phyloP scores from a whole-genome alignment of 352 stramenopile genomes.

The Globisporangium lucens region DNA sequence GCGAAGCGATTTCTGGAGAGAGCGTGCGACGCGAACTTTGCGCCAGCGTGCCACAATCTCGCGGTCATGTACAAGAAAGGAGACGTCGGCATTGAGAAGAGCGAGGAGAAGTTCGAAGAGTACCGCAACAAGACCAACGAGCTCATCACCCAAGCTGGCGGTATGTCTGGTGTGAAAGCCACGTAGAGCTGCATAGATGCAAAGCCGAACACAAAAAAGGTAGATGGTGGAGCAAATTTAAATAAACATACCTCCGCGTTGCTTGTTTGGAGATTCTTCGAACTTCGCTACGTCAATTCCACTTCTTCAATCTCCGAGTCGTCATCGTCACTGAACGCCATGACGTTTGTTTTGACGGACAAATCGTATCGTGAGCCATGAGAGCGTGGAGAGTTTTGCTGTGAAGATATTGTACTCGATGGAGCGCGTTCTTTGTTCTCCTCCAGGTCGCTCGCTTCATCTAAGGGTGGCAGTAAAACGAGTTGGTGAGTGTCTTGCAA shows the following conservation, averaged over 20 bases:
- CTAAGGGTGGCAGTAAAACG: neutral
- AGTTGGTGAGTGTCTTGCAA: neutral
- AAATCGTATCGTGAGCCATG: neutral
- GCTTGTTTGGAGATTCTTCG: neutral
- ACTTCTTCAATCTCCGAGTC: slow-evolving; percentile 68
- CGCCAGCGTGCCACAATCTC: slow-evolving; percentile 85
- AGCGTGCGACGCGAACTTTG: slow-evolving; percentile 83
- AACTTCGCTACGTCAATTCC: slow-evolving; percentile 22
- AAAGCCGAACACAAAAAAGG: neutral
- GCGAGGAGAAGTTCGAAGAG: slow-evolving; percentile 64
- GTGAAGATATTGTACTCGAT: neutral
- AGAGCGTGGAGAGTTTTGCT: slow-evolving; percentile 1
- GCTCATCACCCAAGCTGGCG: slow-evolving; percentile 75
- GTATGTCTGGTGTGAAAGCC: slow-evolving; percentile 41
- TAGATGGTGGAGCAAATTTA: neutral
- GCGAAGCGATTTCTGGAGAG: slow-evolving; percentile 71
- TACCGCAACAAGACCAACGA: slow-evolving; percentile 74
- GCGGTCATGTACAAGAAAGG: slow-evolving; percentile 89
- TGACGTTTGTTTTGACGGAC: slow-evolving; percentile 12
- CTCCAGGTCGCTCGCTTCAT: neutral
- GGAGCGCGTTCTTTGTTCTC: neutral
- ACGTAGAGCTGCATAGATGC: slow-evolving; percentile 23
- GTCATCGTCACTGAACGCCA: slow-evolving; percentile 31
- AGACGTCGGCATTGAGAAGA: slow-evolving; percentile 62
- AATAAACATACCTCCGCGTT: neutral